Evolutionary conservation across 1,139 yeast species (phyloP).

Genomic region (Lodderomyces beijingensis): DNA sequence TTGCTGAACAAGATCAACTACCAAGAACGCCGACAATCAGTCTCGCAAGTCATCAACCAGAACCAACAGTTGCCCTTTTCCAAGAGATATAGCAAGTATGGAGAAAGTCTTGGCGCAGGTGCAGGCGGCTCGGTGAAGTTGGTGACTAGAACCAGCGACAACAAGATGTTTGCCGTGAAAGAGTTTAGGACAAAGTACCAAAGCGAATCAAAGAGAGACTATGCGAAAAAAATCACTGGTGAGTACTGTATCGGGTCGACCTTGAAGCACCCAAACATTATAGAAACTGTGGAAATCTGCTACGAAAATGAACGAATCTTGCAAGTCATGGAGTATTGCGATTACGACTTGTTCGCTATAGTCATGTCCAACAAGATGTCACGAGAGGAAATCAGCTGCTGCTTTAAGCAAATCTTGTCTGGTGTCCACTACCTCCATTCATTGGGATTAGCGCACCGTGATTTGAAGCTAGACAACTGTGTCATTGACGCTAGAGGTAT

Average conservation of each 20-base stretch:
- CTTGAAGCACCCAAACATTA: conserved; percentile 83
- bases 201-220: conserved; percentile 77
- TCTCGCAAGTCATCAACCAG: conserved; percentile 24
- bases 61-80: conserved; percentile 52
- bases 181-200: conserved; percentile 79
- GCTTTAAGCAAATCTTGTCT: conserved; percentile 78
- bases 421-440: conserved; percentile 85
- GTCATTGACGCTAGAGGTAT: conserved; percentile 83
- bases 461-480: conserved; percentile 88
- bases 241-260: conserved; percentile 95
- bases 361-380: conserved; percentile 95
- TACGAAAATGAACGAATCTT: conserved; percentile 83
- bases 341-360: conserved; percentile 86
- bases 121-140: conserved; percentile 92
- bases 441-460: conserved; percentile 88
- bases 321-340: conserved; percentile 95
- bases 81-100: conserved; percentile 75
- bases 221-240: conserved; percentile 89
- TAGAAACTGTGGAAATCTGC: conserved; percentile 86
- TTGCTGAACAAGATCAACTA: conserved; percentile 29
- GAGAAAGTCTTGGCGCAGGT: conserved; percentile 90
- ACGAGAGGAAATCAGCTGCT: conserved; percentile 80
- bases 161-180: conserved; percentile 81
- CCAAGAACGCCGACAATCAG: conserved; percentile 39
- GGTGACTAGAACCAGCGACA: conserved; percentile 65